Evolutionary conservation across 2,329 filamentous ascomycete species (phyloP), one percentile per base, ranked within the genome.

Genomic region (Sclerotinia borealis): DNA sequence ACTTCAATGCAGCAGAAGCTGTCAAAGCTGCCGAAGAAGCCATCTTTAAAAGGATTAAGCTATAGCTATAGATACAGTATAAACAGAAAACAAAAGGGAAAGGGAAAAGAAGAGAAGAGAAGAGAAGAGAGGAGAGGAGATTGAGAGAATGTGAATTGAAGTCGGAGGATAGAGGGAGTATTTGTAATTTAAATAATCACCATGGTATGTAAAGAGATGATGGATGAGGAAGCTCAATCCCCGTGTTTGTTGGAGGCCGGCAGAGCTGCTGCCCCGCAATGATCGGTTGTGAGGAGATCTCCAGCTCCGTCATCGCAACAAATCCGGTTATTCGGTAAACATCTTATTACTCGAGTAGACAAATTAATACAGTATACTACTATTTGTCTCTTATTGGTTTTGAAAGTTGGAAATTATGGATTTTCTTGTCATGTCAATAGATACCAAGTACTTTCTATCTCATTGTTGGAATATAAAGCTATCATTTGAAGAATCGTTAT

Each of bases 1-100:
- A 85, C 79, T 87, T 90, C 73, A 96, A 81, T 64, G 91, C 84
- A 51, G 72, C 72, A 36, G 73, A 75, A 64, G 73, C 73, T 63
- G 63, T 69, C 37, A 73, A 64, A 39, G 48, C 61, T 58, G 68
- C 69, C 34, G 70, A 68, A 29, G 70, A 70, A 45, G 68, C 63
- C 72, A 72, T 73, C 39, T 55, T 45, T 22, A 36, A 22, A 47
- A 29, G 36, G 36, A 36, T 45, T 43, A 37, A 39, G 60, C 50
- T 48, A n/a, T 31, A 13, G 17, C 27, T 25, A 43, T 36, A 34
- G 19, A 59, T 37, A 27, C n/a, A 34, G 29, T 58, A 50, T 13
- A 49, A 63, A 27, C 54, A 47, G 27, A 58, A 50, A 48, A 11
- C 10, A 34, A 41, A 27, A 51, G 15, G 36, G 31, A 41, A 41